Evolutionary conservation across 257 asterid species (phyloP).

Genomic region (Solanum corneliomulleri): DNA sequence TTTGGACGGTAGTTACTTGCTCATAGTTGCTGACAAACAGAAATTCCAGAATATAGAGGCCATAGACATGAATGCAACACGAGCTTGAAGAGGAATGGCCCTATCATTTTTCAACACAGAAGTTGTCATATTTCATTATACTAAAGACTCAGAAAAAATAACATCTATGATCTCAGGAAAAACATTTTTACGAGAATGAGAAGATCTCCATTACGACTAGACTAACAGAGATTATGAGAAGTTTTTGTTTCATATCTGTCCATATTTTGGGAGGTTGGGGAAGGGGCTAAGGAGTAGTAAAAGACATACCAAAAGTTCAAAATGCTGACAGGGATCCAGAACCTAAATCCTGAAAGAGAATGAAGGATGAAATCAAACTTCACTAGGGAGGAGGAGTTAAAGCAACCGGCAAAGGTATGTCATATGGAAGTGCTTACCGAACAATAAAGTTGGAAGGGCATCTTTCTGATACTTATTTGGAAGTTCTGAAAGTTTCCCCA

Average conservation of each 20-base stretch:
- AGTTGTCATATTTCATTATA: not conserved
- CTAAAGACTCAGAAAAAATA: not conserved
- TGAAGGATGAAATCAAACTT: not conserved
- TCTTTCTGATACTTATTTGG: slow-evolving; percentile 80
- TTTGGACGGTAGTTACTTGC: slow-evolving; percentile 28
- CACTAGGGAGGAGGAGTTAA: not conserved
- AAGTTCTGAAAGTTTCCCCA: slow-evolving; percentile 75
- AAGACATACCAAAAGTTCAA: slow-evolving; percentile 76
- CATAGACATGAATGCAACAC: slow-evolving; percentile 94
- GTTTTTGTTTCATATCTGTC: not conserved
- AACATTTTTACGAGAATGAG: not conserved
- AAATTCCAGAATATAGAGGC: slow-evolving; percentile 94
- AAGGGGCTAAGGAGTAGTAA: not conserved
- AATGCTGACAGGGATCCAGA: slow-evolving; percentile 95
- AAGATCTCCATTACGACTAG: not conserved
- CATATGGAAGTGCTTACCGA: slow-evolving; percentile 34
- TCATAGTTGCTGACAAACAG: slow-evolving; percentile 70
- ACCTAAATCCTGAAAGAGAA: slow-evolving; percentile 63
- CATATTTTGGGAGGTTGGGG: not conserved
- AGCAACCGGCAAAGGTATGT: not conserved
- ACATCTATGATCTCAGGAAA: not conserved
- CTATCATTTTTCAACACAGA: slow-evolving; percentile 18
- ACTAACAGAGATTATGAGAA: not conserved
- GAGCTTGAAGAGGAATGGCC: slow-evolving; percentile 83
- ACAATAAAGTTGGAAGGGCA: slow-evolving; percentile 71